Evolutionary conservation across 1,139 yeast species (phyloP).

Genomic region (Pneumocystis wakefieldiae): DNA sequence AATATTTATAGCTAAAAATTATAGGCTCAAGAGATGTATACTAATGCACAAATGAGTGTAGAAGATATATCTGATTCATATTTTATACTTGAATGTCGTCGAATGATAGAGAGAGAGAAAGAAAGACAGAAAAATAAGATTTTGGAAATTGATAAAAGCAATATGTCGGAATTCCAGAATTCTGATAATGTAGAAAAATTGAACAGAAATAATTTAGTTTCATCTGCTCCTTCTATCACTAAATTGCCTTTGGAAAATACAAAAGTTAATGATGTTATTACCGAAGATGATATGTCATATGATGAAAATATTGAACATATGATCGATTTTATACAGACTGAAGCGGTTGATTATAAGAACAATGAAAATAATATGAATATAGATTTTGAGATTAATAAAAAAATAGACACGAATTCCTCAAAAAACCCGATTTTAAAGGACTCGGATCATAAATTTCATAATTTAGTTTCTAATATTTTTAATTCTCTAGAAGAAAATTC

Average conservation of each 20-base stretch:
- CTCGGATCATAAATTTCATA: not conserved
- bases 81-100: slow-evolving; percentile 61
- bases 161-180: slow-evolving; percentile 14
- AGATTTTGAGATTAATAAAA: not conserved
- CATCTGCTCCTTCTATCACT: not conserved
- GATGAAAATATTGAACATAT: slow-evolving; percentile 4
- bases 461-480: not conserved
- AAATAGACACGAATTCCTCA: not conserved
- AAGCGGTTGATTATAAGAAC: not conserved
- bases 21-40: slow-evolving; percentile 80
- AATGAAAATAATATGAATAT: not conserved
- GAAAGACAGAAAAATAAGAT: slow-evolving; percentile 31
- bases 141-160: slow-evolving; percentile 5
- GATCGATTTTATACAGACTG: not conserved
- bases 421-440: not conserved
- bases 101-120: slow-evolving; percentile 53
- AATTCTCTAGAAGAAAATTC: not conserved
- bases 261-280: slow-evolving; percentile 10
- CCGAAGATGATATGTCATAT: slow-evolving; percentile 5
- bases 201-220: not conserved
- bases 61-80: slow-evolving; percentile 70
- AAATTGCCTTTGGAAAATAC: slow-evolving; percentile 6
- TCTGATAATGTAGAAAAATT: slow-evolving; percentile 21
- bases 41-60: slow-evolving; percentile 88
- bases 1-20: slow-evolving; percentile 3